These are phyloP conservation scores for Pelargonium myrrhifolium DNA, from an alignment of 441 rosid genomes.

Conservation along the genomic window DNA sequence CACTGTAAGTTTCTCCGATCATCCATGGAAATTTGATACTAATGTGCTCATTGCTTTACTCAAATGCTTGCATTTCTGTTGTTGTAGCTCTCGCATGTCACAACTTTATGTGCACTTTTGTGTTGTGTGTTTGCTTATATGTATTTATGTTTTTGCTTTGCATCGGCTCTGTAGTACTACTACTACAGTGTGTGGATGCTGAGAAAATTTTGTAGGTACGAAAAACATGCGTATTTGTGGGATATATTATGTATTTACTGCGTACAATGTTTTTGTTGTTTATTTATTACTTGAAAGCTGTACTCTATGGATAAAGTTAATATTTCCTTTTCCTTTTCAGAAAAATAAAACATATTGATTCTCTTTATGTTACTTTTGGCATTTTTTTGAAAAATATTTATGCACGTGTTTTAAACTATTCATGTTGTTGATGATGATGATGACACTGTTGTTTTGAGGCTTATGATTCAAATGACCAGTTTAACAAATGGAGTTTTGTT, in stretches of 20 bases:
- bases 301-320: neutral
- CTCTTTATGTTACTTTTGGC: neutral
- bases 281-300: too few species aligned
- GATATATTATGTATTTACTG: neutral
- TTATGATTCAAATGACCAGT: neutral
- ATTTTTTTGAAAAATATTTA: too few species aligned
- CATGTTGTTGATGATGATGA: too few species aligned
- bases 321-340: neutral
- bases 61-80: neutral
- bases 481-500: neutral
- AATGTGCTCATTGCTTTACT: neutral
- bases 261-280: too few species aligned
- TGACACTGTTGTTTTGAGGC: neutral
- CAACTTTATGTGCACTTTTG: neutral
- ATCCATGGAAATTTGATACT: neutral
- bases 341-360: neutral
- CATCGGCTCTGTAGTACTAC: too few species aligned
- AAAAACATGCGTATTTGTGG: neutral
- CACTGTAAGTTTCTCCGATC: neutral
- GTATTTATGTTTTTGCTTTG: too few species aligned
- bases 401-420: neutral
- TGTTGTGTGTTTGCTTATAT: too few species aligned
- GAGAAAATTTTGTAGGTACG: neutral
- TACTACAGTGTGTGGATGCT: neutral
- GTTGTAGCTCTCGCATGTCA: neutral